phyloP scores from a whole-genome alignment of 1,139 yeast species.

The Pichia sp. region DNA sequence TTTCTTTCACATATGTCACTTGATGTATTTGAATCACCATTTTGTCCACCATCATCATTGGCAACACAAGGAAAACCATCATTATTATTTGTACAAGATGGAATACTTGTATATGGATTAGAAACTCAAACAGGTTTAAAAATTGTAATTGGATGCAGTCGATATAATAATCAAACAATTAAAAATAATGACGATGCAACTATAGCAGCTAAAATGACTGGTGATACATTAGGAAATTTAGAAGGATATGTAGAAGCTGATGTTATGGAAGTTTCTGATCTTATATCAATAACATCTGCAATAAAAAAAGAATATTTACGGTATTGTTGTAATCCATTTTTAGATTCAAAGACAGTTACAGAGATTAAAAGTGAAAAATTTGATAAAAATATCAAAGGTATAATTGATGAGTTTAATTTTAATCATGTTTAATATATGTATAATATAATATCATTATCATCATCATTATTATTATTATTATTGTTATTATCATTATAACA shows the following conservation, averaged over 20 bases:
- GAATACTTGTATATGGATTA: slow-evolving; percentile 52
- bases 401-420: slow-evolving; percentile 35
- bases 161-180: neutral
- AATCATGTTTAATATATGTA: neutral
- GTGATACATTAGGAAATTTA: slow-evolving; percentile 16
- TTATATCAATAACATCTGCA: slow-evolving; percentile 25
- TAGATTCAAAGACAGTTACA: slow-evolving; percentile 25
- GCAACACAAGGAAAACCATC: slow-evolving; percentile 29
- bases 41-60: slow-evolving; percentile 15
- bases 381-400: slow-evolving; percentile 33
- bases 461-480: too few species aligned
- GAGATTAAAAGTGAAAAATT: slow-evolving; percentile 34
- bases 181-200: slow-evolving; percentile 16
- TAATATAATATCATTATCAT: too few species aligned
- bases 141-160: slow-evolving; percentile 44
- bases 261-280: slow-evolving; percentile 21
- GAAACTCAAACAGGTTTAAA: slow-evolving; percentile 59
- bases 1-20: slow-evolving; percentile 62
- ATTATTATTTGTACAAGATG: slow-evolving; percentile 54
- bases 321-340: slow-evolving; percentile 54
- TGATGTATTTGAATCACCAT: slow-evolving; percentile 54
- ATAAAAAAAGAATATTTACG: slow-evolving; percentile 34
- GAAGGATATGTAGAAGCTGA: slow-evolving; percentile 35
- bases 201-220: slow-evolving; percentile 18
- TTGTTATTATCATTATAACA: too few species aligned